Base-by-base conservation (phyloP, 768 basidiomycete species). In the Sarcodon sp. region DNA sequence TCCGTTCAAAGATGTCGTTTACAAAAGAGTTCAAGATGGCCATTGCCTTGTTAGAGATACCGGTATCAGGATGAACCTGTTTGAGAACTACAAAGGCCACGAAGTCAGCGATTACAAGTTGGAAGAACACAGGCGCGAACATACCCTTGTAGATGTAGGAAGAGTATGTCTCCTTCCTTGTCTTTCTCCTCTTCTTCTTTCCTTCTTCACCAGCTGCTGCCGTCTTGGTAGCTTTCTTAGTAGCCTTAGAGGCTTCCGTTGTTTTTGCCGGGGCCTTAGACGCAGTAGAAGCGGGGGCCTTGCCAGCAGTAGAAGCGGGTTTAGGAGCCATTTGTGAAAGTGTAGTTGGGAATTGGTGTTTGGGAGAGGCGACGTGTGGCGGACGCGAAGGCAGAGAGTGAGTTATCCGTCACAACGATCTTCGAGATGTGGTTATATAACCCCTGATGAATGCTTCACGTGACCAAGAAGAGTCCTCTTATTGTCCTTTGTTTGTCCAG, bases 41-140 rank as follows among this genome's bases (percentile, higher is more conserved):
- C 89, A 94, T 93, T 16, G 90, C 91, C 75, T 94, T 94, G 81
- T 96, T 97, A 48, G 92, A 93, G 71, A 97, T 97, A 83, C 93
- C 94, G 45, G 90, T 98, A 61, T 97, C 94, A 46, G 93, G 91
- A 73, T 97, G 94, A 51, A 97, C 93, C 71, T 97, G 91, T 69
- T 89, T 91, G 53, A 94, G 79, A 58, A 93, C 91, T 90, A 57
- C 50, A 45, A 39, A 54, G 34, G 46, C 45, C 33, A 49, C 10
- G 43, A 46, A 31, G 33, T 44, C 1, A 43, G 33, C 7, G 13
- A 33, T 15, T 47, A 33, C 12, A 21, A 47, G 7, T 16, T 21
- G 13, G 5, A 27, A 7, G 8, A 16, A 48, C 11, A 18, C 15
- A 37, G 11, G 37, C 16, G 10, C 15, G 6, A 44, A 12, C 67